These are phyloP conservation scores for Planoprotostelium fungivorum DNA, from an alignment of 78 protist species.

Conservation along the genomic window DNA sequence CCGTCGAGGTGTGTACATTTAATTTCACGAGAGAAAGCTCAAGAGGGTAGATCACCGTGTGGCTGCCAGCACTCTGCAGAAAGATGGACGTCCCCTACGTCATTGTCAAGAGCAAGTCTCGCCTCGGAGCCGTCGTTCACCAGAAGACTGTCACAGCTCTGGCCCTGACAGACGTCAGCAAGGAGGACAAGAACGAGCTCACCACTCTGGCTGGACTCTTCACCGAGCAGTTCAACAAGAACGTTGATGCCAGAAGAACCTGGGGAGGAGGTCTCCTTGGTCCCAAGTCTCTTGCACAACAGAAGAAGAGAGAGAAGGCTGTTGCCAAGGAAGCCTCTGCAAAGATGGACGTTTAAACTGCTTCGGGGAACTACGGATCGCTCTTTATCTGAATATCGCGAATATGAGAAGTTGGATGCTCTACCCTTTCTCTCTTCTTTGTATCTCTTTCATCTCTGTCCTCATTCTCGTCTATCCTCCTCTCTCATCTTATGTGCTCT, in stretches of 20 bases:
- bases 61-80: slow-evolving; percentile 98
- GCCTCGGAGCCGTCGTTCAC: slow-evolving; percentile 93
- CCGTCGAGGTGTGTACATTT: slow-evolving; percentile 84
- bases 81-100: slow-evolving; percentile 95
- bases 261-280: slow-evolving; percentile 54
- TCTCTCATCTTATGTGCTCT: too few relatives aligned
- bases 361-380: neutral
- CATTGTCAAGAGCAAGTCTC: slow-evolving; percentile 96
- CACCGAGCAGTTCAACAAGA: slow-evolving; percentile 57
- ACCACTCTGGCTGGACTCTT: slow-evolving; percentile 29
- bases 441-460: too few relatives aligned
- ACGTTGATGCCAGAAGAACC: slow-evolving; percentile 40
- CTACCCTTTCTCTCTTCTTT: too few relatives aligned
- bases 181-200: slow-evolving; percentile 35
- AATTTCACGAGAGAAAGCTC: neutral
- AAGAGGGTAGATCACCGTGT: slow-evolving; percentile 81
- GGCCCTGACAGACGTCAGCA: slow-evolving; percentile 81
- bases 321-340: slow-evolving; percentile 24
- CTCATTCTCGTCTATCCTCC: too few relatives aligned
- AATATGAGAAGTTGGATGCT: too few relatives aligned
- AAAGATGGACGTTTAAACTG: slow-evolving; percentile 1
- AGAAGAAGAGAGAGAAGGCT: slow-evolving; percentile 36
- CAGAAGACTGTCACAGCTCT: slow-evolving; percentile 88
- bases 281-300: slow-evolving; percentile 13
- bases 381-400: too few relatives aligned